Conservation (phyloP, 1,284 basidiomycete genomes). For the Fereydounia khargensis region DNA sequence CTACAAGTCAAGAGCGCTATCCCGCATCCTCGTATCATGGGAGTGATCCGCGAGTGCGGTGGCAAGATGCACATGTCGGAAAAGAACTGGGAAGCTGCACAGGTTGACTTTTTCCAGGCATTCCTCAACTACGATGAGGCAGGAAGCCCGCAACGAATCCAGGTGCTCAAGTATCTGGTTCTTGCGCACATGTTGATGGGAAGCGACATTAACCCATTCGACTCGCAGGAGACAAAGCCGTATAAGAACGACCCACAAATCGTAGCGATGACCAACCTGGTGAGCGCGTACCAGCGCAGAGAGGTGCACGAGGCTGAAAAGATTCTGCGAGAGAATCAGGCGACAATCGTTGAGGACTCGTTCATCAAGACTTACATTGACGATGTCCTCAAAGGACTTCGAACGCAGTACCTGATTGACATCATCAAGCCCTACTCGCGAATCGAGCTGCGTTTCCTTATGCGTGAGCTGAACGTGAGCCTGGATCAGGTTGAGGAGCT, state of each 20-base stretch:
- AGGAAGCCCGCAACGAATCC: constrained; percentile 90
- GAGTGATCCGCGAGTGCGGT: constrained; percentile 97
- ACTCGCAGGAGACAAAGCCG: constrained; percentile 98
- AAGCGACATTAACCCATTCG: constrained; percentile 97
- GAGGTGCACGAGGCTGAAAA: constrained; percentile 95
- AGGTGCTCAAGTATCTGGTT: constrained; percentile 97
- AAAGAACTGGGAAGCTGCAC: constrained; percentile 93
- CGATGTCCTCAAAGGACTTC: constrained; percentile 84
- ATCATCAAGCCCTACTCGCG: constrained; percentile 95
- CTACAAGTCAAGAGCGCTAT: constrained; percentile 91
- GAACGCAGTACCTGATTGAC: constrained; percentile 95
- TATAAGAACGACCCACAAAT: constrained; percentile 97
- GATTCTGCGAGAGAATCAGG: constrained; percentile 84
- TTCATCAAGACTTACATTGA: constrained; percentile 94
- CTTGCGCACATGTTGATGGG: constrained; percentile 98
- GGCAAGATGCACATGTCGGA: constrained; percentile 99
- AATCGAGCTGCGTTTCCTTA: constrained; percentile 69
- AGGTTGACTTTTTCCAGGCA: constrained; percentile 96
- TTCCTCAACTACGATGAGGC: constrained; percentile 99
- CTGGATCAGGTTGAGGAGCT: constrained; percentile 86
- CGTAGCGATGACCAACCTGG: constrained; percentile 94
- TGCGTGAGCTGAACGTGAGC: constrained; percentile 85
- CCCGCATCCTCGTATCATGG: constrained; percentile 97
- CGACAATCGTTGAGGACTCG: constrained; percentile 89
- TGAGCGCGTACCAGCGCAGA: constrained; percentile 89